Base-by-base conservation (phyloP, 2,329 filamentous ascomycete species). In the Aspergillus melleus region DNA sequence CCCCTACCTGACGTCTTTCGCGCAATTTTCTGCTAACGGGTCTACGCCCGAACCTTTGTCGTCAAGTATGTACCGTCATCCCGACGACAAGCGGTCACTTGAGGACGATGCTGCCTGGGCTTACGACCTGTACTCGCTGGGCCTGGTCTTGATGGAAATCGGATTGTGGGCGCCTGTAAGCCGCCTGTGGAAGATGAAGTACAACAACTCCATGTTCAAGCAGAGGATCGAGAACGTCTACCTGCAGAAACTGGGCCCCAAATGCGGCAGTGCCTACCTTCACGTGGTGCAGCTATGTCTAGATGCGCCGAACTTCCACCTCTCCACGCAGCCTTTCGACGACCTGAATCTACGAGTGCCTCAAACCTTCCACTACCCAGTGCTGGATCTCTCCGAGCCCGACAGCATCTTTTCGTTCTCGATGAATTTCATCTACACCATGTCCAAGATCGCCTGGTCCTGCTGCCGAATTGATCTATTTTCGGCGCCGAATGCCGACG, bases 131-230 rank as follows among this genome's bases (percentile, higher is more conserved):
- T 88, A 88, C 70, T 84, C 85, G 46, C 77, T 89, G 2, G 86
- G 85, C 2, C 72, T 89, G 26, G 79, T 88, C 4, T 73, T 89
- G 30, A 76, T 89, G 30, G 86, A 89, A 66, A 83, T 88, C 61
- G 86, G 86, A 4, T 72, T 88, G 3, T 89, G 86, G 86, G 81
- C 82, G 30, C 86, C 86, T 0, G 77, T 88, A 26, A 82, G 82
- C 57, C 83, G 84, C 58, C 71, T 88, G 20, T 88, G 85, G 83
- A 89, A 89, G 68, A 77, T 82, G 61, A 88, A 88, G 68, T 89
- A 89, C 70, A 83, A 82, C 24, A 80, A 85, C 20, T 75, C 79
- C 19, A 85, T 86, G 73, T 88, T 88, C 76, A 87, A 87, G 70
- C 78, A 84, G 53, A 79, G 86, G 42, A 79, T 89, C n/a, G 84